Conservation (phyloP, 2,329 filamentous ascomycete species). For the Ophiostoma ips region DNA sequence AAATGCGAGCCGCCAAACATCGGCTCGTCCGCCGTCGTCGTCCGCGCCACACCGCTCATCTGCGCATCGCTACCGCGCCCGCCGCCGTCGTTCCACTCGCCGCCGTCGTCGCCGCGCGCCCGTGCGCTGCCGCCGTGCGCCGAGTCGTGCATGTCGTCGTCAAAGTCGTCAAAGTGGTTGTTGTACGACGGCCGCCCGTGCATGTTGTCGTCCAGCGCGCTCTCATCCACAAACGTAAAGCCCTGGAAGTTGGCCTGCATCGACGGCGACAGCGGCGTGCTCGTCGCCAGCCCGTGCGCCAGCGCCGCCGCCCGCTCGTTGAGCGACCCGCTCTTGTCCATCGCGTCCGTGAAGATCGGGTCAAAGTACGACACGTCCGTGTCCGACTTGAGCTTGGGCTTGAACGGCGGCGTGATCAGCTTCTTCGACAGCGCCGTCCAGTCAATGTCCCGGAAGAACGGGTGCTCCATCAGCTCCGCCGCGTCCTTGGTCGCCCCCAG, state of each 20-base stretch:
- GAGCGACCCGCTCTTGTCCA: constrained; percentile 73
- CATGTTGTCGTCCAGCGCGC: constrained; percentile 80
- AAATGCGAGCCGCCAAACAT: constrained; percentile 51
- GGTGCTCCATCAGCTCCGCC: constrained; percentile 82
- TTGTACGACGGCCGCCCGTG: constrained; percentile 30
- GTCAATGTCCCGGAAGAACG: constrained; percentile 89
- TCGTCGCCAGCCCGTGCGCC: constrained; percentile 72
- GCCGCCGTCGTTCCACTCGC: constrained; percentile 42
- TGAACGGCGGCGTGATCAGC: constrained; percentile 90
- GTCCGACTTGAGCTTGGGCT: constrained; percentile 90
- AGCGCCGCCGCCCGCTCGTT: constrained; percentile 83
- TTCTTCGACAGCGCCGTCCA: constrained; percentile 84
- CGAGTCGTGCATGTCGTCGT: constrained; percentile 48
- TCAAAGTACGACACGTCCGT: constrained; percentile 97
- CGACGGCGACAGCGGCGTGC: constrained; percentile 83
- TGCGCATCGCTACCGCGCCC: constrained; percentile 34
- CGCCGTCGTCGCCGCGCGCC: constrained; percentile 26
- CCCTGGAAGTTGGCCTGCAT: constrained; percentile 98
- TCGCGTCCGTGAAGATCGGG: constrained; percentile 90
- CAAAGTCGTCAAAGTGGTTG: constrained; percentile 24
- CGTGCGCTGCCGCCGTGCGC: no score
- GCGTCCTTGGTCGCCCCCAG: constrained; percentile 85
- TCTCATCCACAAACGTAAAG: constrained; percentile 98
- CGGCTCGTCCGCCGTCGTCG: constrained; percentile 44
- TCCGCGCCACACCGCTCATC: constrained; percentile 51